A percentile compares a stretch with the other conserved stretches of the same genome.
phyloP scores from a whole-genome alignment of 352 stramenopile genomes.

The Pythium angustatum region DNA sequence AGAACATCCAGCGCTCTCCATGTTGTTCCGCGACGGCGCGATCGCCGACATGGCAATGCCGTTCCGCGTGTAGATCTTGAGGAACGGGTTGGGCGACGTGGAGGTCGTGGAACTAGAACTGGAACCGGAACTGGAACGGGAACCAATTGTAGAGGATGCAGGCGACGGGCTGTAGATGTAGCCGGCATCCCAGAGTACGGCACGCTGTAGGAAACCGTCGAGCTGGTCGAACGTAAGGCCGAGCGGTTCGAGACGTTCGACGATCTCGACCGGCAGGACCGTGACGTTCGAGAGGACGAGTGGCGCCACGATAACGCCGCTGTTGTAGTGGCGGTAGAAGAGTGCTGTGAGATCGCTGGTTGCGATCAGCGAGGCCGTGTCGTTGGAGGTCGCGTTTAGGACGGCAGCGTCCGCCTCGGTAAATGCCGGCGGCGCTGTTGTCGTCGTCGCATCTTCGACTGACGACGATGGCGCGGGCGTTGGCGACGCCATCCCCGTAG shows the following conservation, averaged over 20 bases:
- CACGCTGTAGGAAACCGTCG: slow-evolving; percentile 42
- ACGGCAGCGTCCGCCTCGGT: neutral
- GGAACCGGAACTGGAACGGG: neutral
- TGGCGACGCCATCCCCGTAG: neutral
- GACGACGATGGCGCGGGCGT: neutral
- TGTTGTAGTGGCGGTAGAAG: slow-evolving; percentile 32
- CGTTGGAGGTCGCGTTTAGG: slow-evolving; percentile 12
- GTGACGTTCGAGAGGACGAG: slow-evolving; percentile 10
- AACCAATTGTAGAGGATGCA: no score
- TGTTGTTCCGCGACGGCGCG: slow-evolving; percentile 22
- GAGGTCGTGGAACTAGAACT: neutral
- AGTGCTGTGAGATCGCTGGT: slow-evolving; percentile 24
- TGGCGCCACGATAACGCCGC: slow-evolving; percentile 30
- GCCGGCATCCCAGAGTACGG: slow-evolving; percentile 58
- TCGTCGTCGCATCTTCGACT: neutral
- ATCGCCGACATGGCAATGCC: slow-evolving; percentile 28
- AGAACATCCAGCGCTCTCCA: slow-evolving; percentile 28
- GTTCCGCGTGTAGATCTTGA: slow-evolving; percentile 29
- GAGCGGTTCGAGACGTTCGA: slow-evolving; percentile 12
- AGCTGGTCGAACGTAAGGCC: slow-evolving; percentile 28
- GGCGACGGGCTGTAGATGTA: slow-evolving; percentile 34
- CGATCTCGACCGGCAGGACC: slow-evolving; percentile 10
- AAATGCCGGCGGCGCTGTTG: neutral
- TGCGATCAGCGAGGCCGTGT: slow-evolving; percentile 21
- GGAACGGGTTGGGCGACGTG: slow-evolving; percentile 14